These are phyloP conservation scores for Centrapalus pauciflorus DNA, from an alignment of 129 eudicot genomes.

Conservation along the genomic window DNA sequence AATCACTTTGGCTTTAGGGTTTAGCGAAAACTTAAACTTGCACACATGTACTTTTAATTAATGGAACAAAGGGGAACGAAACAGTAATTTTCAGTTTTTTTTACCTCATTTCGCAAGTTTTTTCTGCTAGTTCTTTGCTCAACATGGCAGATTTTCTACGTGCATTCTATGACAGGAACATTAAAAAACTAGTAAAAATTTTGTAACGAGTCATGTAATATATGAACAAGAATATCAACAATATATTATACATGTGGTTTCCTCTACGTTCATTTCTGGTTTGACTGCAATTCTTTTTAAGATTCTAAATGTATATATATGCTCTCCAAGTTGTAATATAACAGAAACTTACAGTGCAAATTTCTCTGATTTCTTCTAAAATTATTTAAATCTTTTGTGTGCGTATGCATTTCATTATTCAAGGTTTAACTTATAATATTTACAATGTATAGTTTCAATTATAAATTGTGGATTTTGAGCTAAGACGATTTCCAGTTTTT, in stretches of 20 bases:
- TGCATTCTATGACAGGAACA: constrained; percentile 19
- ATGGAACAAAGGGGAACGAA: neutral
- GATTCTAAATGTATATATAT: neutral
- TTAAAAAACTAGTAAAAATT: neutral
- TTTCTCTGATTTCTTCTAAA: neutral
- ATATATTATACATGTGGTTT: neutral
- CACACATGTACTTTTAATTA: neutral
- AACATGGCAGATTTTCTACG: constrained; percentile 8
- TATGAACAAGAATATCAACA: neutral
- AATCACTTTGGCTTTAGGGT: neutral
- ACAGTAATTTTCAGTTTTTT: neutral
- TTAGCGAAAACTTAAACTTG: neutral
- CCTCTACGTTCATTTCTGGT: neutral
- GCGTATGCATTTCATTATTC: neutral
- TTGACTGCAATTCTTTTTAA: neutral
- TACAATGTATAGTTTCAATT: too few species aligned
- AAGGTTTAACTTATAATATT: too few species aligned
- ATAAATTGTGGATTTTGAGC: neutral
- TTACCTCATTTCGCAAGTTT: constrained; percentile 20
- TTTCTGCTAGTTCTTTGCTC: constrained; percentile 33
- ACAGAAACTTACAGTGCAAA: neutral
- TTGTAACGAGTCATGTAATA: neutral
- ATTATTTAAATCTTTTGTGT: neutral
- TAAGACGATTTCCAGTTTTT: neutral
- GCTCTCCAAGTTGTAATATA: neutral